A percentile compares a stretch with the other conserved stretches of the same genome.
Conservation (phyloP, 176 grass and related monocot genomes). For the Miscanthus lutarioriparius region DNA sequence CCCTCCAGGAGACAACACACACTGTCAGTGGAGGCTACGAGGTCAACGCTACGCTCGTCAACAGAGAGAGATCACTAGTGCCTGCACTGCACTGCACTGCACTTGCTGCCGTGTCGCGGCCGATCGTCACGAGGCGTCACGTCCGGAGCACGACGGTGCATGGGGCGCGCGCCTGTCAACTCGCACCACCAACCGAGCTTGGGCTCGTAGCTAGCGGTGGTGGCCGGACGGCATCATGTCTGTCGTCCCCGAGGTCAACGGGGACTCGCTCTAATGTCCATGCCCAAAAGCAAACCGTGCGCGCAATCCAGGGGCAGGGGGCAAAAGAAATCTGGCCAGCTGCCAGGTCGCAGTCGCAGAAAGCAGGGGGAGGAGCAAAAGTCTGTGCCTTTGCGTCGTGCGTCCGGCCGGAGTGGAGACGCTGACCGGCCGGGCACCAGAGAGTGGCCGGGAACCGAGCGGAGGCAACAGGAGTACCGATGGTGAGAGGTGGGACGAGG, state of each 20-base stretch:
- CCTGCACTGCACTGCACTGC: constrained; percentile 9
- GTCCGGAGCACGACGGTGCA: constrained; percentile 9
- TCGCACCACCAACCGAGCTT: not conserved
- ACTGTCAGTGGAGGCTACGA: not conserved
- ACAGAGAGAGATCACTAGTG: not conserved
- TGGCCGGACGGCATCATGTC: not conserved
- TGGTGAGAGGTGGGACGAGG: not conserved
- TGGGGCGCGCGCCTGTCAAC: not conserved
- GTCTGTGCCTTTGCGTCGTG: not conserved
- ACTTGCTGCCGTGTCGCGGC: not conserved
- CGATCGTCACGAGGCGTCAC: not conserved
- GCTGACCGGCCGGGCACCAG: not conserved
- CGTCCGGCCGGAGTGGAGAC: not conserved
- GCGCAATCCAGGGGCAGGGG: not conserved
- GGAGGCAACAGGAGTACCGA: not conserved
- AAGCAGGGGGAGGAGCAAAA: not conserved
- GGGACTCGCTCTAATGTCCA: not conserved
- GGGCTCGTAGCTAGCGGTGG: not conserved
- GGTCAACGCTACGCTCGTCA: not conserved
- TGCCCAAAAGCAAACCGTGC: not conserved
- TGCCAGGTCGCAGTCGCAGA: constrained; percentile 5
- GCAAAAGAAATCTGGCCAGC: not conserved
- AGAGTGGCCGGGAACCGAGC: not conserved
- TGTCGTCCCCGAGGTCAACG: not conserved
- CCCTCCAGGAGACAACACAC: not conserved